Base-by-base conservation (phyloP, 495 filamentous ascomycete species). In the Melanomma pulvis-pyrius region DNA sequence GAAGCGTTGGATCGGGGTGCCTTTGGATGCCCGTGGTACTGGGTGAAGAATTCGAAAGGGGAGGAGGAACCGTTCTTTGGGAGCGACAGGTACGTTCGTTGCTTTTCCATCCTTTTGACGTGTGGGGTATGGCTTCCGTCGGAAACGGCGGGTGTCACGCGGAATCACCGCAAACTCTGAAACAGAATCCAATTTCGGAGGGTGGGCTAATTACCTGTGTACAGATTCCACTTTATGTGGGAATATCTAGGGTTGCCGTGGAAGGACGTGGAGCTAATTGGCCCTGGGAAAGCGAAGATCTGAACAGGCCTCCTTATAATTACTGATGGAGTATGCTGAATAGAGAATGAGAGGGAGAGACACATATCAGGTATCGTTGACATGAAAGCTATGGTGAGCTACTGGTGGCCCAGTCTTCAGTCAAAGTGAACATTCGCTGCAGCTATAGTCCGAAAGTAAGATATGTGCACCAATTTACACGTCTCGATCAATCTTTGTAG, bases 1-100 rank as follows among this genome's bases (percentile, higher is more conserved):
- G 79, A 82, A 65, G 85, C 81, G 6, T 68, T 91, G 12, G 81
- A 86, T 44, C 75, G 71, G 19, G 90, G 90, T 0, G 89, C 89
- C 0, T 92, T 89, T 75, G 90, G 90, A 0, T 85, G 85, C 56
- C 90, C 90, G 0, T 93, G 90, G 88, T 79, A 90, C 62, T 88
- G 85, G 82, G 89, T 87, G n/a, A 78, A 74, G n/a, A 84, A 90
- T 70, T 69, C 57, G 15, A 75, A 79, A 11, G 87, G 87, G 4
- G 72, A 78, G 55, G 79, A 78, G 56, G 86, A 90, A 77, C 86
- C 88, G 2, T 92, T 91, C 74, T 92, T 92, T 74, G 90, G 90
- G 1, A 91, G 88, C 75, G 90, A 92, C 77, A 79, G 89, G 78
- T 90, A 76, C 46, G 76, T 72, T 30, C 47, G 4, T 49, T 22